Evolutionary conservation across 192 early-diverging fungal species (phyloP).

Genomic region (Kickxella alabastrina): DNA sequence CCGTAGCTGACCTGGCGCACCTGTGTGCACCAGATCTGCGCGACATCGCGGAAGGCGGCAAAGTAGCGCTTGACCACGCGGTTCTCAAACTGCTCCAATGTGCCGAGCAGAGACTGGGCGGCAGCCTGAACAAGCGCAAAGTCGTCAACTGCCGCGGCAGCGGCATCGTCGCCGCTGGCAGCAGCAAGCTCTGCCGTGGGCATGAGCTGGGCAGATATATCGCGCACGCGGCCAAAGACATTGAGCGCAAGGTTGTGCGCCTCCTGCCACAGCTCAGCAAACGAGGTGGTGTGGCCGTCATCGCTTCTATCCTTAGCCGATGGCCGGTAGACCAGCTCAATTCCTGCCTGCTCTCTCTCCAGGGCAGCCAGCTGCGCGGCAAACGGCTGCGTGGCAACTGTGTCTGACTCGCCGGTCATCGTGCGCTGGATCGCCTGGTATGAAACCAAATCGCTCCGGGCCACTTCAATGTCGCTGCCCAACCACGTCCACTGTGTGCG

Average conservation of each 20-base stretch:
- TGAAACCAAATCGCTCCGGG: constrained; percentile 59
- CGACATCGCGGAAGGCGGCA: constrained; percentile 33
- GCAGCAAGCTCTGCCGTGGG: not conserved
- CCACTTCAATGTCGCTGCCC: constrained; percentile 47
- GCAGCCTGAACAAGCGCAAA: not conserved
- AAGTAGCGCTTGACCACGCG: constrained; percentile 34
- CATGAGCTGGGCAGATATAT: constrained; percentile 5
- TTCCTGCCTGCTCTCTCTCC: constrained; percentile 23
- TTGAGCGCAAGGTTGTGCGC: constrained; percentile 15
- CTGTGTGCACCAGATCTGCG: constrained; percentile 41
- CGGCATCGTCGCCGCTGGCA: not conserved
- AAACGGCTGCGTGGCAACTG: constrained; percentile 15
- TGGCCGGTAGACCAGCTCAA: constrained; percentile 45
- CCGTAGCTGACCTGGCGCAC: constrained; percentile 14
- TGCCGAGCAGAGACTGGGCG: constrained; percentile 13
- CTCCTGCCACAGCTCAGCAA: constrained; percentile 50
- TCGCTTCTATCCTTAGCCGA: not conserved
- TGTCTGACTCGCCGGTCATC: constrained; percentile 58
- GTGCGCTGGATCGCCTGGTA: constrained; percentile 54
- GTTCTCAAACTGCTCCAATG: constrained; percentile 35
- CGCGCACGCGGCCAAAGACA: constrained; percentile 16
- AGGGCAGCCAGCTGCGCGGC: constrained; percentile 2
- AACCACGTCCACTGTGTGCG: constrained; percentile 63
- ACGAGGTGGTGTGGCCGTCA: no score
- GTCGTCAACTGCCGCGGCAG: not conserved